Base-by-base conservation (phyloP, 768 basidiomycete species). In the Kondoa subrosea region DNA sequence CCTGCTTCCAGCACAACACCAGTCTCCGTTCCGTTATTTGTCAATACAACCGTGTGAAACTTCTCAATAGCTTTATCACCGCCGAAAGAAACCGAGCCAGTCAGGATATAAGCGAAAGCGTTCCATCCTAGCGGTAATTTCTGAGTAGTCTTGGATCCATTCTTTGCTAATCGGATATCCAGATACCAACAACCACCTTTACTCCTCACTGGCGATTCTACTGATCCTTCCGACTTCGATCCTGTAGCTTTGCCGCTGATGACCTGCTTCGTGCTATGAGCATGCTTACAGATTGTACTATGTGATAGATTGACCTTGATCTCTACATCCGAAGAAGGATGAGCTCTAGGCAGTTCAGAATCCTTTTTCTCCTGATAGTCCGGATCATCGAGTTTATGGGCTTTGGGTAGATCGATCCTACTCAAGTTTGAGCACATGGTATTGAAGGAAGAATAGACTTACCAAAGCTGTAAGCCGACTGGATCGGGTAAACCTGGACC, bases 121-220 rank as follows among this genome's bases (percentile, higher is more conserved):
- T 90, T 95, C 93, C 93, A 97, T 21, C 85, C 86, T n/a, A 74
- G 71, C 85, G 88, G 91, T 56, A 96, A 80, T 12, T 86, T 83
- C 75, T 92, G 92, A 79, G 88, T 93, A 32, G 89, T 81, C 32
- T 75, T 80, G 29, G 75, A 76, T 1, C 82, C 84, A 32, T 83
- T 81, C 69, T 81, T 81, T 30, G 81, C 78, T 76, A 92, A 85
- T 68, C 79, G 83, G 69, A 86, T 78, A 74, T 92, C 89, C 78
- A 92, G 85, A 77, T 84, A 95, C 88, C 89, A 92, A 77, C 91
- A 92, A 3, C 92, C 92, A 15, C 92, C 92, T 0, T 91, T 82
- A 0, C 89, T 89, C 61, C 87, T 80, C 27, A 97, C 91, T 30
- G 91, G 91, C 1, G 89, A 91, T 69, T 72, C 34, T n/a, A 74